Percentiles rank a stretch among this genome's conserved stretches.
Evolutionary conservation across 2,329 filamentous ascomycete genomes (phyloP).

Genomic region (Trichoderma atroviride): DNA sequence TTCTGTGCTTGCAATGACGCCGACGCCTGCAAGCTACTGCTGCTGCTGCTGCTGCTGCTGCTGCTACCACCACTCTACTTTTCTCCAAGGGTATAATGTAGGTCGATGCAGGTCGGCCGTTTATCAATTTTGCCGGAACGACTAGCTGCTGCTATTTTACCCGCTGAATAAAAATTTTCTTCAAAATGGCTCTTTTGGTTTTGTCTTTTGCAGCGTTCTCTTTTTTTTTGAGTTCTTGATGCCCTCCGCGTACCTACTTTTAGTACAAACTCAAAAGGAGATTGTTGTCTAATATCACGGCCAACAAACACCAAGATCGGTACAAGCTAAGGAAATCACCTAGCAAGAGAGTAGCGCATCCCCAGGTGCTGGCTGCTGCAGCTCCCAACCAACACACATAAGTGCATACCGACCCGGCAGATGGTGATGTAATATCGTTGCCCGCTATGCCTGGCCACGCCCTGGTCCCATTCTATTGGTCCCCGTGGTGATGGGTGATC

Average conservation of each 20-base stretch:
- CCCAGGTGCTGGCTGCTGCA: background rate
- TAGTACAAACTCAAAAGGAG: background rate
- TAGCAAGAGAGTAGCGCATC: background rate
- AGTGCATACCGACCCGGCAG: background rate
- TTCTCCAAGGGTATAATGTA: background rate
- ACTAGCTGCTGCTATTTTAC: slow-evolving; percentile 10
- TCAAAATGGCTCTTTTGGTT: background rate
- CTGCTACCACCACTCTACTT: background rate
- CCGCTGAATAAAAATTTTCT: background rate
- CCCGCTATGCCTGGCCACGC: background rate
- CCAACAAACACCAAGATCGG: background rate
- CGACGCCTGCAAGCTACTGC: slow-evolving; percentile 11
- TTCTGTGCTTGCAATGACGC: slow-evolving; percentile 20
- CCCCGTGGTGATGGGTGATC: slow-evolving; percentile 18
- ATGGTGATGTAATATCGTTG: slow-evolving; percentile 11
- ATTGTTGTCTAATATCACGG: background rate
- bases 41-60: background rate
- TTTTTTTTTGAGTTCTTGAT: background rate
- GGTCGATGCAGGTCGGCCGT: slow-evolving; percentile 7
- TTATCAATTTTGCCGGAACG: slow-evolving; percentile 18
- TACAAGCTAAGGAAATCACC: background rate
- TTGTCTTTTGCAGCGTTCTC: background rate
- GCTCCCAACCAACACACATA: background rate
- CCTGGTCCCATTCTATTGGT: slow-evolving; percentile 2
- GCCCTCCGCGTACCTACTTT: background rate